phyloP scores from a whole-genome alignment of 805 yeast species.

The Saccharomycopsis sp. region DNA sequence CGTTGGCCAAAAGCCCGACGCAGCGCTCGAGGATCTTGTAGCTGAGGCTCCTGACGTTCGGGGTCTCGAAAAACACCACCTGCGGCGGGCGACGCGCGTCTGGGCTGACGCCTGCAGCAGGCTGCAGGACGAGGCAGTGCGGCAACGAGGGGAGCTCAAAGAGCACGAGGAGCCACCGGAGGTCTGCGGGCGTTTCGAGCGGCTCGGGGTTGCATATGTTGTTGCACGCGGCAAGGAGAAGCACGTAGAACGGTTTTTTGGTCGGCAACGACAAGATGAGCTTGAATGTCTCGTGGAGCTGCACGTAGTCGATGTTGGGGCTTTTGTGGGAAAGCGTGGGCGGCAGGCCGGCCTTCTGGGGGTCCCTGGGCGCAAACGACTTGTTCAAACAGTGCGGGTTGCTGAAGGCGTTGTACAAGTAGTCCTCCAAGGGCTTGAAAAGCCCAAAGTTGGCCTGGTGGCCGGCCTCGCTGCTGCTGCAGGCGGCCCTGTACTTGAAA shows the following conservation, averaged over 20 bases:
- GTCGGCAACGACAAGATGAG: conserved; percentile 48
- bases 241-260: conserved; percentile 48
- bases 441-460: conserved; percentile 21
- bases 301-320: conserved; percentile 44
- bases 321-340: conserved; percentile 33
- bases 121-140: conserved; percentile 31
- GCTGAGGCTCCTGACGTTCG: conserved; percentile 49
- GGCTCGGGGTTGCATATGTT: conserved; percentile 46
- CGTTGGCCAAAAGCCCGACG: conserved; percentile 58
- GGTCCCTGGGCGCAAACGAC: conserved; percentile 40
- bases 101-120: no score
- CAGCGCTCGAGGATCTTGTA: conserved; percentile 64
- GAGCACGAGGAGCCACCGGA: conserved; percentile 57
- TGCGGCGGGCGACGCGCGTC: conserved; percentile 3
- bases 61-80: conserved; percentile 30
- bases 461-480: conserved; percentile 18
- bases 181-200: conserved; percentile 33
- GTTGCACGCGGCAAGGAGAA: conserved; percentile 46
- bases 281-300: conserved; percentile 40
- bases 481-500: conserved; percentile 14
- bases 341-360: conserved; percentile 21
- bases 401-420: conserved; percentile 43
- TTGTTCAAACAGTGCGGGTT: conserved; percentile 40
- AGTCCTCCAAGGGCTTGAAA: conserved; percentile 45
- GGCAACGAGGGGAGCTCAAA: conserved; percentile 62